phyloP scores from a whole-genome alignment of 2,329 filamentous ascomycete genomes.

The Cladosporium sphaerospermum region DNA sequence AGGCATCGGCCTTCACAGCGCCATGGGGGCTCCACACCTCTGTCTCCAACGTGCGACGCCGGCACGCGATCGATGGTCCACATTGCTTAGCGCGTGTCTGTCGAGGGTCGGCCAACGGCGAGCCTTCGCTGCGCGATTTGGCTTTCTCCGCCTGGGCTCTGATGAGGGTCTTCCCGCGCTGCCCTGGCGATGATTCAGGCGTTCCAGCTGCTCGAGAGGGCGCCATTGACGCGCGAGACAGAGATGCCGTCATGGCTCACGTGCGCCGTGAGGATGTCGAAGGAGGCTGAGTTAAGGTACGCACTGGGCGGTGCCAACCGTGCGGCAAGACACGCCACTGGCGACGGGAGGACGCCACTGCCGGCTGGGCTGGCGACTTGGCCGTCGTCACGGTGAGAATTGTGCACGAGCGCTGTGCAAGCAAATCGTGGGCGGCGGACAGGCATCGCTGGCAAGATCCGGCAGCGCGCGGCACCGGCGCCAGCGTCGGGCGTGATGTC shows the following conservation, averaged over 20 bases:
- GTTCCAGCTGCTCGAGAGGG: not conserved
- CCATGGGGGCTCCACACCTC: conserved; percentile 4
- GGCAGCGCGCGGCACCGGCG: not conserved
- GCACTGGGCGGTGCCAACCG: not conserved
- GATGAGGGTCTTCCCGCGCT: not conserved
- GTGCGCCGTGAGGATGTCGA: not conserved
- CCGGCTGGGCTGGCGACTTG: not conserved
- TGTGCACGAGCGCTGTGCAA: too few species aligned
- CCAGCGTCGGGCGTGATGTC: not conserved
- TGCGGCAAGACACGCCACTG: conserved; percentile 2
- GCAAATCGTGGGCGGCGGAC: too few species aligned
- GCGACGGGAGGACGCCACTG: not conserved
- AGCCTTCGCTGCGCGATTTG: not conserved
- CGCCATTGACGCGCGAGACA: not conserved
- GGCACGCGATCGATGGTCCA: not conserved
- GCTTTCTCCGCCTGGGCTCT: not conserved
- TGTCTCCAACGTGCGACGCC: not conserved
- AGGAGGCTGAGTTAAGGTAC: not conserved
- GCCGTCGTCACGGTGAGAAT: not conserved
- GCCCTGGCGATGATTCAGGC: not conserved
- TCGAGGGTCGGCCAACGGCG: too few species aligned
- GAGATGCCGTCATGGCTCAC: conserved; percentile 8
- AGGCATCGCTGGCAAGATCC: too few species aligned
- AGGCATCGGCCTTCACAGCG: not conserved
- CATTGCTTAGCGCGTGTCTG: not conserved